Percentiles rank a stretch among this genome's conserved stretches.
These are phyloP conservation scores for Komagataea norvegica DNA, from an alignment of 1,139 yeast species.

Conservation along the genomic window DNA sequence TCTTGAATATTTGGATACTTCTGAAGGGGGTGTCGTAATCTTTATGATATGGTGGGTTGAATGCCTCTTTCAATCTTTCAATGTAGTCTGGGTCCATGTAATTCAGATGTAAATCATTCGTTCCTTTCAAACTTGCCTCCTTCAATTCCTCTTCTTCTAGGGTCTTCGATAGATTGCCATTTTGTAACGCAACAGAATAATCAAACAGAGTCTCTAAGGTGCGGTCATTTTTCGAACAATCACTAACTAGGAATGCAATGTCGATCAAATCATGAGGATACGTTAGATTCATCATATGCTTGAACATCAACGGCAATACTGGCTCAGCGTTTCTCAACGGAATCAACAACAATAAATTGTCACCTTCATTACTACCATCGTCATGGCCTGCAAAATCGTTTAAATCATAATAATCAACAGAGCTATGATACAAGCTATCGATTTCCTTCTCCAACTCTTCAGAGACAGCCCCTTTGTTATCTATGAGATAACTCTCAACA, in stretches of 20 bases:
- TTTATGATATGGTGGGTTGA: slow-evolving; percentile 57
- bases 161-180: slow-evolving; percentile 56
- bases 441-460: slow-evolving; percentile 16
- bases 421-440: slow-evolving; percentile 24
- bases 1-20: slow-evolving; percentile 67
- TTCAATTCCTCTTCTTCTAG: slow-evolving; percentile 40
- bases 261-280: slow-evolving; percentile 81
- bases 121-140: slow-evolving; percentile 37
- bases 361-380: slow-evolving; percentile 53
- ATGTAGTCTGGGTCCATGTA: slow-evolving; percentile 69
- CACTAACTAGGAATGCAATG: slow-evolving; percentile 80
- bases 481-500: slow-evolving; percentile 30
- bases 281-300: slow-evolving; percentile 78
- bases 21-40: slow-evolving; percentile 70
- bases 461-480: slow-evolving; percentile 28
- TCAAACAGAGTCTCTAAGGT: slow-evolving; percentile 67
- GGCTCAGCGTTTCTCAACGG: slow-evolving; percentile 81
- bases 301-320: slow-evolving; percentile 78
- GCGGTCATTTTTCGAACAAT: slow-evolving; percentile 60
- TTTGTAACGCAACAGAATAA: slow-evolving; percentile 62
- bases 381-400: slow-evolving; percentile 50
- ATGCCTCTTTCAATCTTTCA: slow-evolving; percentile 51
- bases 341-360: slow-evolving; percentile 64
- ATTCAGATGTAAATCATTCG: slow-evolving; percentile 56
- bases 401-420: slow-evolving; percentile 61